Percentiles rank a stretch among this genome's conserved stretches.
phyloP scores from a whole-genome alignment of 1,139 yeast genomes.

The Kodamaea ohmeri region DNA sequence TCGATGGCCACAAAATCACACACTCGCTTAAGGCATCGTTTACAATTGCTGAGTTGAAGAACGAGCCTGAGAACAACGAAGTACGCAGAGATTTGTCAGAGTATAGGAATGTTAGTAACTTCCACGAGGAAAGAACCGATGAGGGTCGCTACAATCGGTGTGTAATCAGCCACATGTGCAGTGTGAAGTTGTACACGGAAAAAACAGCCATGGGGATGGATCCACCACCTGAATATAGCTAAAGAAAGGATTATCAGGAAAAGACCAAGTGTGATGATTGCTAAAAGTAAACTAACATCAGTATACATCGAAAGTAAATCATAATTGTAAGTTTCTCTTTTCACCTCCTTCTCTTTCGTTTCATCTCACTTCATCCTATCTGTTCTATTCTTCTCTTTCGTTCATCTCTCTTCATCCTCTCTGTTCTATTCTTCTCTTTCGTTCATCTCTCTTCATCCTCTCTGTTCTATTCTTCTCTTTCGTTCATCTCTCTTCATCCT shows the following conservation, averaged over 20 bases:
- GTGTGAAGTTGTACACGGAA: neutral
- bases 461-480: no score
- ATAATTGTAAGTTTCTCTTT: no score
- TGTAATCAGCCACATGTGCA: neutral
- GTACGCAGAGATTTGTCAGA: neutral
- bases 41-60: neutral
- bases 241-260: no score
- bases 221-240: neutral
- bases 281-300: no score
- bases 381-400: no score
- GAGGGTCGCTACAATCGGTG: neutral
- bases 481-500: neutral
- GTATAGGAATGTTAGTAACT: neutral
- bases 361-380: neutral
- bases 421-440: neutral
- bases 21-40: neutral
- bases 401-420: neutral
- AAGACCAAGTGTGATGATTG: no score
- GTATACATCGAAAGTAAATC: no score
- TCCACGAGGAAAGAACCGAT: neutral
- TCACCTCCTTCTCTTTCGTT: no score
- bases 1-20: neutral
- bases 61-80: neutral
- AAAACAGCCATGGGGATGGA: neutral
- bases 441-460: neutral